Evolutionary conservation across 2,329 filamentous ascomycete species (phyloP).

Genomic region (Ilyonectria sp.): DNA sequence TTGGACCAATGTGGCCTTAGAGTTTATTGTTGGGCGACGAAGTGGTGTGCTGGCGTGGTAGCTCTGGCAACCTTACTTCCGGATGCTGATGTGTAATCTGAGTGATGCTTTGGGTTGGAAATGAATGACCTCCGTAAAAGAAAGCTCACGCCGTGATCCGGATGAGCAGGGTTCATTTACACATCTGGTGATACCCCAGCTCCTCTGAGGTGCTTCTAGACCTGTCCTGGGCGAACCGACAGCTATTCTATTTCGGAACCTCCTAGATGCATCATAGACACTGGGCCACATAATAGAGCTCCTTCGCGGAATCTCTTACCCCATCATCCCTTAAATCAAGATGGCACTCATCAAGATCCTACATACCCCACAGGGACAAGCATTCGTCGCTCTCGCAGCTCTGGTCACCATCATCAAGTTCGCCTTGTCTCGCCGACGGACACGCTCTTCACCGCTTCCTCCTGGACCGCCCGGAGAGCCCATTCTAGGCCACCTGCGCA

Average conservation of each 20-base stretch:
- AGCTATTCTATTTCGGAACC: not conserved
- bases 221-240: not conserved
- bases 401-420: slow-evolving; percentile 28
- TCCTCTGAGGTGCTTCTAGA: not conserved
- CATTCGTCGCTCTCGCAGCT: slow-evolving; percentile 8
- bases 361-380: slow-evolving; percentile 15
- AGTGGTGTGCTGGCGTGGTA: not conserved
- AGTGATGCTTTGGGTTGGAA: not conserved
- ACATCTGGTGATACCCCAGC: not conserved
- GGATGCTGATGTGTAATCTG: not conserved
- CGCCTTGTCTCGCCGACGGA: slow-evolving; percentile 2
- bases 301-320: not conserved
- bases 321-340: not conserved
- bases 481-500: slow-evolving; percentile 60
- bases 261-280: not conserved
- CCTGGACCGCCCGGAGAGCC: slow-evolving; percentile 53
- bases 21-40: not conserved
- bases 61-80: not conserved
- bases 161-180: not conserved
- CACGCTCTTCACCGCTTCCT: slow-evolving; percentile 42
- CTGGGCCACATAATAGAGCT: not conserved
- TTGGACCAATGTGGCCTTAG: too few relatives aligned
- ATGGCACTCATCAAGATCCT: slow-evolving; percentile 25
- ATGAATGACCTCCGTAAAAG: not conserved
- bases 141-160: not conserved